Conservation (phyloP, 2,329 filamentous ascomycete species). For the Emmonsiellopsis sp. region DNA sequence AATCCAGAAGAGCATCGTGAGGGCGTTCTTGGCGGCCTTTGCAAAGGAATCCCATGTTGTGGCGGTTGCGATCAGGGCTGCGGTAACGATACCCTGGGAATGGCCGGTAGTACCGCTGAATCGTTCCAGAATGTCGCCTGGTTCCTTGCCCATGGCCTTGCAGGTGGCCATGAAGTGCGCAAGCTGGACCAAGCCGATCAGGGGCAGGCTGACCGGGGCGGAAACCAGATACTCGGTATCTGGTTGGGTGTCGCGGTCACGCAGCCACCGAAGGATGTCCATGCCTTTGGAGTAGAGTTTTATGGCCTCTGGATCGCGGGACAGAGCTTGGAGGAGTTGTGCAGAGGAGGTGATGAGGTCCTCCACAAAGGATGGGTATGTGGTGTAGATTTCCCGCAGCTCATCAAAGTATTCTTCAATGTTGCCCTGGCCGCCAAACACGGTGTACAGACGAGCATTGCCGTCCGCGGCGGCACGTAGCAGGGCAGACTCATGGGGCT, state of each 20-base stretch:
- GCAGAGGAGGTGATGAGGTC: conserved; percentile 74
- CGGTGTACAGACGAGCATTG: conserved; percentile 77
- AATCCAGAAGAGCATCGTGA: conserved; percentile 97
- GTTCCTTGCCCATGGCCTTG: conserved; percentile 79
- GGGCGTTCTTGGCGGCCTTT: conserved; percentile 64
- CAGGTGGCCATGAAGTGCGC: conserved; percentile 94
- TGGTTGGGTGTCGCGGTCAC: conserved; percentile 77
- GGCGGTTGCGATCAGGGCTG: conserved; percentile 80
- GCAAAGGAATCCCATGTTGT: conserved; percentile 90
- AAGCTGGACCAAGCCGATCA: conserved; percentile 93
- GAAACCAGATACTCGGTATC: conserved; percentile 92
- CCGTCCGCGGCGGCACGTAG: conserved; percentile 79
- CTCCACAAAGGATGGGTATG: conserved; percentile 83
- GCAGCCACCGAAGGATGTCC: conserved; percentile 88
- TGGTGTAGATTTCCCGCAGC: conserved; percentile 79
- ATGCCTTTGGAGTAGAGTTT: conserved; percentile 98
- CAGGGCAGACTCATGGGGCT: conserved; percentile 86
- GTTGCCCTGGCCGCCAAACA: conserved; percentile 96
- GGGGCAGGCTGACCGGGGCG: conserved; percentile 85
- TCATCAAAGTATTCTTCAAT: conserved; percentile 99
- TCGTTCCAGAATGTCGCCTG: conserved; percentile 75
- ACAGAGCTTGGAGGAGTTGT: conserved; percentile 75
- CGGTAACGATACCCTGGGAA: conserved; percentile 91
- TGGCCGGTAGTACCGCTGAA: conserved; percentile 88
- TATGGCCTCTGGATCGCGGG: conserved; percentile 73